Evolutionary conservation across 495 filamentous ascomycete genomes (phyloP).

Genomic region (Penicillium cosmopolitanum): DNA sequence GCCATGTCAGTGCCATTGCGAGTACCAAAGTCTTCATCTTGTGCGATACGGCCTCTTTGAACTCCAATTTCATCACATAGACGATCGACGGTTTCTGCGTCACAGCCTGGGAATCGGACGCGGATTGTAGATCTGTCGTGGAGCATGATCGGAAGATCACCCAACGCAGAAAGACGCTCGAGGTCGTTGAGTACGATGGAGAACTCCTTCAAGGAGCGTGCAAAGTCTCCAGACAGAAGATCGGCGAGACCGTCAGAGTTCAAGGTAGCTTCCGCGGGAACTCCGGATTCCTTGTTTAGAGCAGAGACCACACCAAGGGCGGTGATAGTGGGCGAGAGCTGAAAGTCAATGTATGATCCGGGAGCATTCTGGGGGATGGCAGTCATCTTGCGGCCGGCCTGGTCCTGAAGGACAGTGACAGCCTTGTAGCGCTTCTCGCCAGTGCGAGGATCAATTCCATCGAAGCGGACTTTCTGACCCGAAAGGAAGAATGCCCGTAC

Average conservation of each 20-base stretch:
- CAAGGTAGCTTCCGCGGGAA: conserved; percentile 54
- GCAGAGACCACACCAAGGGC: conserved; percentile 65
- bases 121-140: conserved; percentile 65
- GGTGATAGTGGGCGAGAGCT: conserved; percentile 84
- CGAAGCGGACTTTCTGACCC: conserved; percentile 82
- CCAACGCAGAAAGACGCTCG: conserved; percentile 71
- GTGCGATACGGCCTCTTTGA: conserved; percentile 70
- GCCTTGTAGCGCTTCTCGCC: conserved; percentile 79
- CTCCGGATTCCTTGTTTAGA: conserved; percentile 35
- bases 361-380: conserved; percentile 58
- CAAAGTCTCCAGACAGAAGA: conserved; percentile 84
- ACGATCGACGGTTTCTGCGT: conserved; percentile 77
- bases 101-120: conserved; percentile 90
- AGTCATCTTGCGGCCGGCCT: conserved; percentile 64
- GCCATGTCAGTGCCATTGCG: conserved; percentile 70
- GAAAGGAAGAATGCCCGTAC: conserved; percentile 88
- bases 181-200: conserved; percentile 80
- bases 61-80: conserved; percentile 88
- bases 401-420: conserved; percentile 69
- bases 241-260: conserved; percentile 82
- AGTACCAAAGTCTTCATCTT: conserved; percentile 75
- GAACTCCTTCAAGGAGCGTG: conserved; percentile 81
- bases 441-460: conserved; percentile 65
- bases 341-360: conserved; percentile 83
- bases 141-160: conserved; percentile 80